These are phyloP conservation scores for Eucalyptus decipiens DNA, from an alignment of 345 rosid species.

Conservation along the genomic window DNA sequence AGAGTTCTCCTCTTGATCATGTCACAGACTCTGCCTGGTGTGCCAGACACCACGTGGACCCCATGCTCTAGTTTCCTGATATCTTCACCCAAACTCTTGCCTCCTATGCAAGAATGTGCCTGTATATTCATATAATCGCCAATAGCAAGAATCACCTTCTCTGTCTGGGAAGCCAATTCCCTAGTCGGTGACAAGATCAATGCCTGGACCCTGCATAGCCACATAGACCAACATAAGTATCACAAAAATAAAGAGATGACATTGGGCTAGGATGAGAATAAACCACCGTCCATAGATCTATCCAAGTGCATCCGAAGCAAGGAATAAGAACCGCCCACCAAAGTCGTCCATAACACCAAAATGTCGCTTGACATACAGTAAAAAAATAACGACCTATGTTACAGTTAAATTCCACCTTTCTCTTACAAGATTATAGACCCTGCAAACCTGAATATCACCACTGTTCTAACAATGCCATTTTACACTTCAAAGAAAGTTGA, in stretches of 20 bases:
- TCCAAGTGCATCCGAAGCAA: neutral
- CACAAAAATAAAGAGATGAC: neutral
- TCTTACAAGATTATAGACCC: neutral
- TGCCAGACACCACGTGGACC: constrained; percentile 84
- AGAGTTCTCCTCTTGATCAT: constrained; percentile 97
- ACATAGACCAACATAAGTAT: neutral
- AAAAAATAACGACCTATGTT: neutral
- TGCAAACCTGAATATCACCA: neutral
- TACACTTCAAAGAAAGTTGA: neutral
- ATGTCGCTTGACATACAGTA: neutral
- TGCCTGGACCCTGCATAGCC: constrained; percentile 69
- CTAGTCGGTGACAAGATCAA: constrained; percentile 92
- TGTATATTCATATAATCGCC: constrained; percentile 66
- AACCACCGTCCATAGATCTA: neutral
- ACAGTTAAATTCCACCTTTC: neutral
- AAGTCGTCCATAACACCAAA: neutral
- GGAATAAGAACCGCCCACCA: neutral
- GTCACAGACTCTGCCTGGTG: constrained; percentile 97
- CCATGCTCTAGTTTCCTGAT: constrained; percentile 66
- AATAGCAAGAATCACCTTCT: constrained; percentile 67
- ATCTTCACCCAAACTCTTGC: constrained; percentile 97
- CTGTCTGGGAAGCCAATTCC: constrained; percentile 89
- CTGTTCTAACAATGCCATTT: neutral
- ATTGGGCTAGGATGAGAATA: neutral
- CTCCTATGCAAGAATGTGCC: constrained; percentile 87